Evolutionary conservation across 202 grass and related monocot species (phyloP), one percentile per base, ranked within the genome.

Genomic region (Alloteropsis angusta): DNA sequence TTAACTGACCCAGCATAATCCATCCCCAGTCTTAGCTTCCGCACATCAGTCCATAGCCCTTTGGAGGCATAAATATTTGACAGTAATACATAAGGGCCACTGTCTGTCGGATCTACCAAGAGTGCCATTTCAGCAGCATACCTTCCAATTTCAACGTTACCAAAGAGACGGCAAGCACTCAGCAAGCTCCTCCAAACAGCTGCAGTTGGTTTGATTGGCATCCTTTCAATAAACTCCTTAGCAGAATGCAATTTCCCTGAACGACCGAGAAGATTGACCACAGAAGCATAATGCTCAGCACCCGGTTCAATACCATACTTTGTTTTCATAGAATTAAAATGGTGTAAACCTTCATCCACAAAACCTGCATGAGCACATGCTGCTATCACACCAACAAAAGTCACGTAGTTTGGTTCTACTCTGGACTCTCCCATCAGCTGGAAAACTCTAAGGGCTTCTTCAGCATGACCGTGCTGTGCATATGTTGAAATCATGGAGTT

Each of bases 21-120:
- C 86, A 92, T 84, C 68, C 37, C 74, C 55, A 64, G 44, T 71
- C 93, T 88, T 68, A 96, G 66, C 81, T 86, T 86, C 60, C 85
- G 76, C 26, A 65, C 93, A 92, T 92, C 85, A 66, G 37, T 30
- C 93, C 89, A 96, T 77, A 90, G 82, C 62, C 85, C 87, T 82
- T 86, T 92, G 47, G 87, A 92, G 64, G 93, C 89, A 80, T 91
- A 92, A 54, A 96, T 92, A 84, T 90, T 92, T 15, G 93, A 96
- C 37, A 96, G 12, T 69, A 96, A 81, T 58, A 92, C 85, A 64
- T 84, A 92, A 45, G 88, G 77, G 13, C 80, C 80, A 72, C 87
- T 90, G 14, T 96, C 80, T 67, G 47, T 70, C 2, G 93, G 93
- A 84, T 96, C 83, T 7, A 1, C 71, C 71, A 76, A 81, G 50